Conservation (phyloP, 1,139 yeast species). For the Candida sp. region DNA sequence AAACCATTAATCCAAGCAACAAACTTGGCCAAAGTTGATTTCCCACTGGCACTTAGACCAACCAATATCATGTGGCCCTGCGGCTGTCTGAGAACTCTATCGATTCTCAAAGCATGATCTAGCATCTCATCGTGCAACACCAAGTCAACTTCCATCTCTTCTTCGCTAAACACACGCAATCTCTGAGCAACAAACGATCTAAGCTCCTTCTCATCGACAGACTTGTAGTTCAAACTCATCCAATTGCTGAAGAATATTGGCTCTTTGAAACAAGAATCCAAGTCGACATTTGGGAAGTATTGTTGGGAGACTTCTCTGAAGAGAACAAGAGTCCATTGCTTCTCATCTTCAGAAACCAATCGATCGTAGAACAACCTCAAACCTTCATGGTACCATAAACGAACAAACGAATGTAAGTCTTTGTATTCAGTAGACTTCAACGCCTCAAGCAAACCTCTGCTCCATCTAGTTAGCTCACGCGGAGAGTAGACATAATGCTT, state of each 20-base stretch:
- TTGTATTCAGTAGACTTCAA: conserved; percentile 41
- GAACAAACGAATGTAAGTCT: conserved; percentile 48
- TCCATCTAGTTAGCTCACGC: conserved; percentile 91
- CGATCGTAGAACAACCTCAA: conserved; percentile 79
- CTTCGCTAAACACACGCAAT: conserved; percentile 75
- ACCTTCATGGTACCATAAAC: conserved; percentile 87
- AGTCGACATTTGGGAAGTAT: conserved; percentile 53
- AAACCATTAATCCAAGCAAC: conserved; percentile 94
- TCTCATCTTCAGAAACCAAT: conserved; percentile 53
- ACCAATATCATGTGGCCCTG: conserved; percentile 92
- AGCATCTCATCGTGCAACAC: conserved; percentile 74
- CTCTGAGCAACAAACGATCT: conserved; percentile 64
- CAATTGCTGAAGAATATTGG: conserved; percentile 77
- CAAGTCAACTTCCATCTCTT: conserved; percentile 65
- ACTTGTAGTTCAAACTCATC: conserved; percentile 66
- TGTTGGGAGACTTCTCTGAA: conserved; percentile 39
- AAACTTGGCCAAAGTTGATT: conserved; percentile 75
- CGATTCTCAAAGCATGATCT: conserved; percentile 81
- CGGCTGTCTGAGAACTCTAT: conserved; percentile 80
- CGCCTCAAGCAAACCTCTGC: conserved; percentile 73
- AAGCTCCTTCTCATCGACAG: conserved; percentile 57
- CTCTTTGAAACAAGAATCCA: conserved; percentile 33
- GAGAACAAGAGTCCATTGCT: conserved; percentile 52
- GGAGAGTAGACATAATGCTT: conserved; percentile 85
- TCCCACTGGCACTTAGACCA: conserved; percentile 89